Evolutionary conservation across 2,329 filamentous ascomycete genomes (phyloP).

Genomic region (Penicillium vulpinum): DNA sequence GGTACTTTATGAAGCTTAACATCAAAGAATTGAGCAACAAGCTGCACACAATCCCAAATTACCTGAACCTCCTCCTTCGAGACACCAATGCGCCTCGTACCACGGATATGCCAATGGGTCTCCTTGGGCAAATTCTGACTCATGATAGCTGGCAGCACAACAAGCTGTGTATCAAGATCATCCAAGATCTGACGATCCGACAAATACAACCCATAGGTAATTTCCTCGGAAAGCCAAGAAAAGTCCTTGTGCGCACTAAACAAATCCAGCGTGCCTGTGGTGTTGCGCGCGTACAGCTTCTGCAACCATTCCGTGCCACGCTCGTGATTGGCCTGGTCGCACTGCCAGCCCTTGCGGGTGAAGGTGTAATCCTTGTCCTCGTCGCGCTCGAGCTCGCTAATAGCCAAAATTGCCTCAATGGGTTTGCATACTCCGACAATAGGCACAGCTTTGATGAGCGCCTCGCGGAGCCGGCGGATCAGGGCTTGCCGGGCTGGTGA

Average conservation of each 20-base stretch:
- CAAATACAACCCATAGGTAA: constrained; percentile 63
- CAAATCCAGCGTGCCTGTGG: constrained; percentile 31
- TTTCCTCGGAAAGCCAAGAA: constrained; percentile 70
- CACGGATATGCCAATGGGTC: constrained; percentile 50
- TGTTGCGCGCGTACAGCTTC: constrained; percentile 58
- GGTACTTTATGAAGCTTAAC: constrained; percentile 32
- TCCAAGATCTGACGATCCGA: constrained; percentile 45
- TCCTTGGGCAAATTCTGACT: constrained; percentile 45
- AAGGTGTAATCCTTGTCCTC: constrained; percentile 60
- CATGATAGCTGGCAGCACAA: constrained; percentile 48
- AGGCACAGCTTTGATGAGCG: constrained; percentile 58
- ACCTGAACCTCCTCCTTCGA: constrained; percentile 43
- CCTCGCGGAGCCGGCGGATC: constrained; percentile 52
- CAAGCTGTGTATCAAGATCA: constrained; percentile 47
- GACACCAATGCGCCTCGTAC: constrained; percentile 43
- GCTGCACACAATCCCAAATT: constrained; percentile 33
- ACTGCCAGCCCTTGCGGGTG: constrained; percentile 60
- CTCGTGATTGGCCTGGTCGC: constrained; percentile 55
- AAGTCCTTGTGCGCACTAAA: constrained; percentile 52
- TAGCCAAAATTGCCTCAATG: constrained; percentile 60
- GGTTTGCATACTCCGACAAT: constrained; percentile 65
- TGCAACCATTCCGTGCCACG: constrained; percentile 58
- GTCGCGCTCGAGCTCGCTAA: constrained; percentile 51
- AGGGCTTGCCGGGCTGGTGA: constrained; percentile 34
- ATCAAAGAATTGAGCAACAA: constrained; percentile 32